A percentile compares a stretch with the other conserved stretches of the same genome.
These are phyloP conservation scores for Pichia terricola DNA, from an alignment of 1,139 yeast species.

Conservation along the genomic window DNA sequence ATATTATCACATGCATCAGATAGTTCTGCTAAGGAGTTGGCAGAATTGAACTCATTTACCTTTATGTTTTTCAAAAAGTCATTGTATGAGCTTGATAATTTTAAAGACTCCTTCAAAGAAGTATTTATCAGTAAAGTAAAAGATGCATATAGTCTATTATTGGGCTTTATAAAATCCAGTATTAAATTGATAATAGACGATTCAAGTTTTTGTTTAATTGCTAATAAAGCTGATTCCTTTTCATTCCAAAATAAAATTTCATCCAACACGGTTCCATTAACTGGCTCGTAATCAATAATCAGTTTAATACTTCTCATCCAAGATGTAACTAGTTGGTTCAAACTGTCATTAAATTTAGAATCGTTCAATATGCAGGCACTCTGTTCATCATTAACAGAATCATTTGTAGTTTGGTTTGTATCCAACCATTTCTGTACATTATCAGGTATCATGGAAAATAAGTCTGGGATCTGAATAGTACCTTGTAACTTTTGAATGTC, in stretches of 20 bases:
- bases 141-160: conserved; percentile 75
- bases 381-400: background rate
- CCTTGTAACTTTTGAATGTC: conserved; percentile 66
- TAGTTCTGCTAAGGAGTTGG: conserved; percentile 37
- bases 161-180: conserved; percentile 51
- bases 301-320: conserved; percentile 65
- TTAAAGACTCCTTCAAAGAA: conserved; percentile 52
- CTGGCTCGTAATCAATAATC: conserved; percentile 45
- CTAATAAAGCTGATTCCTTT: conserved; percentile 51
- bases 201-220: conserved; percentile 50
- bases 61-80: conserved; percentile 67
- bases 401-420: conserved; percentile 6
- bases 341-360: conserved; percentile 58
- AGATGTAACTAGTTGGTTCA: conserved; percentile 39
- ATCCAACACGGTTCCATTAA: conserved; percentile 52
- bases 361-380: conserved; percentile 33
- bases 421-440: conserved; percentile 32
- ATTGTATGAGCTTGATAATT: conserved; percentile 45
- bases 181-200: conserved; percentile 50
- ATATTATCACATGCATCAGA: conserved; percentile 30
- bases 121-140: conserved; percentile 65
- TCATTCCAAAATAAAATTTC: conserved; percentile 78
- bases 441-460: conserved; percentile 44
- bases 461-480: conserved; percentile 58
- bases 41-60: conserved; percentile 43